Percentiles rank a stretch among this genome's conserved stretches.
Evolutionary conservation across 345 rosid genomes (phyloP).

Genomic region (Melastoma malabathricum): DNA sequence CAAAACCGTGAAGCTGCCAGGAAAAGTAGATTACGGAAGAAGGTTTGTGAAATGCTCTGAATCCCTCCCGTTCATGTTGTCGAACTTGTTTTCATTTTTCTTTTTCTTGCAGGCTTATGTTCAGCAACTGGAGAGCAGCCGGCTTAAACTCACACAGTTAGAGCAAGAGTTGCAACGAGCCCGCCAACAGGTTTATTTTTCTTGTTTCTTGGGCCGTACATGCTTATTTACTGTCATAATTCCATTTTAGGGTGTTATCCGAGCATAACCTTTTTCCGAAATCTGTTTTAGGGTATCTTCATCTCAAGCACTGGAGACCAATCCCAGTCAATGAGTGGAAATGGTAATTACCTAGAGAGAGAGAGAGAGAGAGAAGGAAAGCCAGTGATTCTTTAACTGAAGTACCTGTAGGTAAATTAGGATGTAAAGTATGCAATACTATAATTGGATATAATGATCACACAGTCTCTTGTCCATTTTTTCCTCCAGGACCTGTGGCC

Average conservation of each 20-base stretch:
- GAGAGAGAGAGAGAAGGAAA: too few relatives aligned
- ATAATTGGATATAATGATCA: background rate
- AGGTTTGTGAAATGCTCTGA: constrained; percentile 19
- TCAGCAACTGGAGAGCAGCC: constrained; percentile 80
- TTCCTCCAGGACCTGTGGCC: constrained; percentile 59
- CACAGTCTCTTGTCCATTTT: background rate
- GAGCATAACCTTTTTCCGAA: constrained; percentile 1
- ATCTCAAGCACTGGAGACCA: constrained; percentile 86
- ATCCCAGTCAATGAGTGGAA: constrained; percentile 78
- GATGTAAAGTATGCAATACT: background rate
- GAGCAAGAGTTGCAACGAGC: constrained; percentile 82
- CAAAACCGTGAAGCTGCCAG: constrained; percentile 99
- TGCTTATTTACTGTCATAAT: background rate
- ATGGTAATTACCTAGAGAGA: constrained; percentile 64
- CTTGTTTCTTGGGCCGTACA: constrained; percentile 1
- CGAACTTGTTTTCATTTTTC: background rate
- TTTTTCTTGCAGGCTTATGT: constrained; percentile 52
- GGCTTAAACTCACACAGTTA: constrained; percentile 49
- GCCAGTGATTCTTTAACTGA: too few relatives aligned
- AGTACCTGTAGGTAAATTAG: background rate
- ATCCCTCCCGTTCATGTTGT: constrained; percentile 2
- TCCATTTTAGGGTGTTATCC: constrained; percentile 4
- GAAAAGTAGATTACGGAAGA: constrained; percentile 89
- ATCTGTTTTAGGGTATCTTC: constrained; percentile 43
- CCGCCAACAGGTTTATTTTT: constrained; percentile 50